Evolutionary conservation across 2,329 filamentous ascomycete species (phyloP).

Genomic region (Diaporthe velutina): DNA sequence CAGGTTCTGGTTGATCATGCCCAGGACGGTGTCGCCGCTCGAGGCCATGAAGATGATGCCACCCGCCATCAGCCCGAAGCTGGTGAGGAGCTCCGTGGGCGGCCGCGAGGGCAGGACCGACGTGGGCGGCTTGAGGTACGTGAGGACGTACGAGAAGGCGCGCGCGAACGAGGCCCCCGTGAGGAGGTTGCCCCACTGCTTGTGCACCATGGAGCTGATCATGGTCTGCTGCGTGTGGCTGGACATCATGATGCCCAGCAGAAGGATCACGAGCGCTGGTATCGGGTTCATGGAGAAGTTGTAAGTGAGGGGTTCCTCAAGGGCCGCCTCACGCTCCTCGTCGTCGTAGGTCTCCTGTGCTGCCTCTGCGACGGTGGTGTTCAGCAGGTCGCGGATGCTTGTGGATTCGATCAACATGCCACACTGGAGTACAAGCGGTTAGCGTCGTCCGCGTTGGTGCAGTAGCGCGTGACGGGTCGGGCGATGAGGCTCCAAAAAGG

Average conservation of each 20-base stretch:
- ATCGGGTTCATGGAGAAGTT: constrained; percentile 87
- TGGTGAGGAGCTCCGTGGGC: constrained; percentile 87
- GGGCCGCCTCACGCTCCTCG: constrained; percentile 60
- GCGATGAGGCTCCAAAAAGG: constrained; percentile 16
- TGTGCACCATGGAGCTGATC: constrained; percentile 92
- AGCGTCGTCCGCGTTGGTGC: constrained; percentile 34
- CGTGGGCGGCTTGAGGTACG: constrained; percentile 84
- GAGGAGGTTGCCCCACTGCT: constrained; percentile 91
- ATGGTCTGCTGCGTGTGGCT: constrained; percentile 88
- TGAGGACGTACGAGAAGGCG: constrained; percentile 81
- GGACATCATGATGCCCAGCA: constrained; percentile 95
- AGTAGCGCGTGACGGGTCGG: constrained; percentile 32
- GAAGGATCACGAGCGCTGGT: constrained; percentile 85
- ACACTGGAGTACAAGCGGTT: constrained; percentile 58
- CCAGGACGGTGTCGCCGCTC: constrained; percentile 80
- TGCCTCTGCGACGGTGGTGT: constrained; percentile 60
- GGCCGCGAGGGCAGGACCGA: constrained; percentile 87
- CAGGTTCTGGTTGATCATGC: constrained; percentile 82
- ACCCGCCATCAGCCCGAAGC: constrained; percentile 89
- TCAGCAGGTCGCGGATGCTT: constrained; percentile 75
- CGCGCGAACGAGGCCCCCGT: constrained; percentile 85
- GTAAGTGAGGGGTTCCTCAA: constrained; percentile 75
- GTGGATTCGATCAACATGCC: constrained; percentile 89
- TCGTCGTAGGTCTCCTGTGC: constrained; percentile 51
- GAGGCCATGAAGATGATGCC: constrained; percentile 92